Base-by-base conservation (phyloP, 305 asterid genomes). In the Ajuga reptans region DNA sequence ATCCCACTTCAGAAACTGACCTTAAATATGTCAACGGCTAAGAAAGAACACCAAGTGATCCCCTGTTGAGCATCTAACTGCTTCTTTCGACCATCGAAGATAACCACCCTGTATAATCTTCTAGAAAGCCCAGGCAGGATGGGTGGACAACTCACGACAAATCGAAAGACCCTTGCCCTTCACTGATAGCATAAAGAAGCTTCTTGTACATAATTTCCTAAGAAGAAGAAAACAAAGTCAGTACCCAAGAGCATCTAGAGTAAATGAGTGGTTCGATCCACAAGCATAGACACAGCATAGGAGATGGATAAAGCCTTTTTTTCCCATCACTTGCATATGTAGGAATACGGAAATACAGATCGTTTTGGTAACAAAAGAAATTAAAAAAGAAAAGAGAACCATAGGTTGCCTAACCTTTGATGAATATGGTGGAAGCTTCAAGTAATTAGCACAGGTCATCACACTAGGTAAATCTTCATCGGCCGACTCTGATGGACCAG, bases 101-200 rank as follows among this genome's bases (percentile, higher is more conserved):
- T 68, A 24, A 9, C 49, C 64, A 60, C 18, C 49, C 37, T 51
- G 27, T 45, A 62, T 59, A 57, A 69, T 67, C 64, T 42, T 68
- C 77, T 27, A 45, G 50, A 72, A 68, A 73, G 46, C 72, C 67
- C 66, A 6, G 68, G 73, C 69, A 71, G 59, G 63, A 69, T 37
- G 49, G 69, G 69, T 52, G 14, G 50, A 43, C 50, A 69, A 59
- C 79, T 88, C 86, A 94, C 6, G 99, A 94, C 84, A 94, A 77
- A 85, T 94, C 99, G 66, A 94, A 94, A 46, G 98, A 94, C 66
- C 99, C 98, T 67, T 91, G 99, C 42, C 99, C 99, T 82, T 94
- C 99, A 51, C 74, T 87, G 76, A 94, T 94, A 46, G 99, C 98
- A 72, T 91, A 94, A 3, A 89, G 81, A 51, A 94, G 84, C 66